Evolutionary conservation across 768 basidiomycete species (phyloP), one percentile per base, ranked within the genome.

Genomic region (Butyriboletus loyo): DNA sequence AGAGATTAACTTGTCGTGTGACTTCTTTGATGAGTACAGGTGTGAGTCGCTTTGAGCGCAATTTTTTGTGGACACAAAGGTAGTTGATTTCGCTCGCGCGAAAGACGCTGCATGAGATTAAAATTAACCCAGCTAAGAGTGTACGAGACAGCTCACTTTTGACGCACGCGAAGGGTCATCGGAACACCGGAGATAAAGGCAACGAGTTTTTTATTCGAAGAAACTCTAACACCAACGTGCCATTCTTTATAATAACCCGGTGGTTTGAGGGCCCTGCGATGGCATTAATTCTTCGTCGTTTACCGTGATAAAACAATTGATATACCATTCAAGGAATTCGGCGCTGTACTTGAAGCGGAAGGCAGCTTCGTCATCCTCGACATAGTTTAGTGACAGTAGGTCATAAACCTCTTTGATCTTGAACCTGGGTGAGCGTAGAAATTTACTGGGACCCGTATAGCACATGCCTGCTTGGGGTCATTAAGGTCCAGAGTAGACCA

Each of bases 11-110:
- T 65, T 92, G 91, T 21, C 97, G 80, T 0, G 97, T 98, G 24
- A 98, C 88, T 66, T 99, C 97, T 68, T 97, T 97, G 73, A 99
- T 98, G 45, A 99, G 79, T 13, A 98, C 91, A 1, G 97, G 97
- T 0, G 97, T 87, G 22, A 98, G 76, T 36, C 97, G 88, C 68
- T 98, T 98, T 0, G 92, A 90, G 17, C 97, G 87, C 32, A 98
- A 75, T 71, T 97, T 98, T 76, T 99, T 99, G 80, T 97, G 95
- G 1, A 98, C 86, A 63, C 93, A 96, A 45, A 99, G 86, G 72
- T 91, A 98, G 70, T 98, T 99, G 75, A 99, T 95, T 71, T 98
- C 97, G 67, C 85, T 86, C 37, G 85, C 83, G 27, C 71, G 73
- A 64, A 98, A 78, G 6, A 76, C 71, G 41, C 90, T 94, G 54